These are phyloP conservation scores for Paraphoma sp. DNA, from an alignment of 2,329 filamentous ascomycete genomes.

Conservation along the genomic window DNA sequence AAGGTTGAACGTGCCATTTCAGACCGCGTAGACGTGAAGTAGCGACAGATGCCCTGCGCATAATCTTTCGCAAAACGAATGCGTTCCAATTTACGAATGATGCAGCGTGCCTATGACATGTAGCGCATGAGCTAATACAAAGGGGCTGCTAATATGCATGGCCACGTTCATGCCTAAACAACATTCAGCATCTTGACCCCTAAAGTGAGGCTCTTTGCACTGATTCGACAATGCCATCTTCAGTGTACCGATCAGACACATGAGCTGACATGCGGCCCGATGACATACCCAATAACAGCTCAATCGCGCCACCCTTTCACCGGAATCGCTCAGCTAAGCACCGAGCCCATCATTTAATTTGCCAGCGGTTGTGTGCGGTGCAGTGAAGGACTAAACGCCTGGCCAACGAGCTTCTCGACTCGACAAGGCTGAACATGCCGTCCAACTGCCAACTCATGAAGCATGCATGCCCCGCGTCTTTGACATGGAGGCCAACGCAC, in stretches of 20 bases:
- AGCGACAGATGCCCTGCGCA: too few relatives aligned
- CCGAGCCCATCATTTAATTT: not conserved
- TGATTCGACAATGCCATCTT: constrained; percentile 1
- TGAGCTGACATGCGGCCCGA: not conserved
- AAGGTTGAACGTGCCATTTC: constrained; percentile 25
- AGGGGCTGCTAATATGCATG: too few relatives aligned
- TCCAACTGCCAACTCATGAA: constrained; percentile 30
- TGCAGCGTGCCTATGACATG: too few relatives aligned
- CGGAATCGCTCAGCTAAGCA: not conserved
- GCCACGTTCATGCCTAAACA: not conserved
- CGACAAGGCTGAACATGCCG: constrained; percentile 29
- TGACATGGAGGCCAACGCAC: constrained; percentile 23
- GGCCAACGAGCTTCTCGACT: constrained; percentile 23
- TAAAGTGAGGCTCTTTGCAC: not conserved
- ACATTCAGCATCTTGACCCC: not conserved
- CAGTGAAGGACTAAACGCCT: constrained; percentile 19
- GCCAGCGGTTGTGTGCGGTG: not conserved
- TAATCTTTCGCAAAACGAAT: too few relatives aligned
- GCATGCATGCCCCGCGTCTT: constrained; percentile 22
- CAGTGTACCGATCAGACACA: constrained; percentile 2
- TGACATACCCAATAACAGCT: not conserved
- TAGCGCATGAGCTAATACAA: not conserved
- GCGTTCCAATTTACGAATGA: too few relatives aligned
- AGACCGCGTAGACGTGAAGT: constrained; percentile 2
- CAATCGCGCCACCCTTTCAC: not conserved